Evolutionary conservation across 371 early-diverging fungal genomes (phyloP).

Genomic region (Lichtheimia ornata): DNA sequence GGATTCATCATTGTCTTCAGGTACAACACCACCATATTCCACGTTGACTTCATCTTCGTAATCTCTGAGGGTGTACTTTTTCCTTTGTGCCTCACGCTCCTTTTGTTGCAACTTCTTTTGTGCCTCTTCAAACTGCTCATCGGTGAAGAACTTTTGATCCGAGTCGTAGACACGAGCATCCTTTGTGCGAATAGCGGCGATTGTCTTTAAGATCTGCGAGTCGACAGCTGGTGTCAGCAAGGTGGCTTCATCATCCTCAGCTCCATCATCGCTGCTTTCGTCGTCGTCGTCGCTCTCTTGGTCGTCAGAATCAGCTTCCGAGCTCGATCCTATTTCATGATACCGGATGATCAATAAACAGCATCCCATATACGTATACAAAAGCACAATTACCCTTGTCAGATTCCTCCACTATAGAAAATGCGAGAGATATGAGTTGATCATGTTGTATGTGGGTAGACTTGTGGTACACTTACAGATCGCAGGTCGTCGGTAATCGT

Average conservation of each 20-base stretch:
- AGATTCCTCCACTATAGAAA: background rate
- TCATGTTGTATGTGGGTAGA: background rate
- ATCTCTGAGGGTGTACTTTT: conserved; percentile 71
- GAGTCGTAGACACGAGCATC: conserved; percentile 86
- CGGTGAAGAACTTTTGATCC: conserved; percentile 68
- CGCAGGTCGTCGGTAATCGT: conserved; percentile 17
- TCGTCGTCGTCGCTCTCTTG: conserved; percentile 21
- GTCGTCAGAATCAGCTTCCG: conserved; percentile 1
- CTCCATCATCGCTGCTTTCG: conserved; percentile 56
- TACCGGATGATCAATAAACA: background rate
- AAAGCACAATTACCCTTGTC: background rate
- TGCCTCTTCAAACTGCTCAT: conserved; percentile 64
- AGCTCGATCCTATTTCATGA: background rate
- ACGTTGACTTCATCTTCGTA: conserved; percentile 77
- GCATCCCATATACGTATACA: background rate
- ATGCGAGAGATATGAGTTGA: background rate
- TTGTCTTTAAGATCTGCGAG: conserved; percentile 89
- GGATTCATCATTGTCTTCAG: conserved; percentile 52
- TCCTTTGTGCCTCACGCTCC: conserved; percentile 52
- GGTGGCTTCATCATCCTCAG: conserved; percentile 89
- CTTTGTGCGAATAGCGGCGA: conserved; percentile 75
- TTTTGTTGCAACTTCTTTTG: conserved; percentile 58
- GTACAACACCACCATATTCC: conserved; percentile 69
- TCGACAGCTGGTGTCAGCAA: conserved; percentile 89
- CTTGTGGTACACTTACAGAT: conserved; percentile 9